Evolutionary conservation across 2,329 filamentous ascomycete genomes (phyloP).

Genomic region (Epichloe sibirici): DNA sequence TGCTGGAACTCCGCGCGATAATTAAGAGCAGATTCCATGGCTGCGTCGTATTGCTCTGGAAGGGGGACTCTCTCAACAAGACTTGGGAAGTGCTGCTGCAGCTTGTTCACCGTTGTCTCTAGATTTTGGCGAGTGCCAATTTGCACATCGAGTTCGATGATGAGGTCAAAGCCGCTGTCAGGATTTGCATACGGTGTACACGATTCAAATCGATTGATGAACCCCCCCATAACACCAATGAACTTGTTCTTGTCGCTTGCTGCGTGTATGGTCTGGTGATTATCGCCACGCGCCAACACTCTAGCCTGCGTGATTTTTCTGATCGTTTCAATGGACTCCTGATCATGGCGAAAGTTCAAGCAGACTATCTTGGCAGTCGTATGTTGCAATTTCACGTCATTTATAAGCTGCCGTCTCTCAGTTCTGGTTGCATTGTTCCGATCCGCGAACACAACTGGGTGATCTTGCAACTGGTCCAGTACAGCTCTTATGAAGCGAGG

Average conservation of each 20-base stretch:
- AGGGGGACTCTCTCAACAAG: conserved; percentile 61
- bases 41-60: conserved; percentile 62
- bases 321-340: conserved; percentile 62
- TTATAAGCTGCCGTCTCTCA: conserved; percentile 78
- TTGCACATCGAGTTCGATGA: conserved; percentile 74
- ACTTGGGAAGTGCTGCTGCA: conserved; percentile 68
- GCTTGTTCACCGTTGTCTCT: conserved; percentile 58
- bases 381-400: conserved; percentile 55
- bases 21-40: conserved; percentile 61
- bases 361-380: conserved; percentile 63
- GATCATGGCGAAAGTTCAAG: conserved; percentile 75
- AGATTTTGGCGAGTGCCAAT: conserved; percentile 74
- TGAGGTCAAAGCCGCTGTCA: conserved; percentile 68
- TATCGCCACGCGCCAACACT: conserved; percentile 78
- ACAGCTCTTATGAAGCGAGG: conserved; percentile 65
- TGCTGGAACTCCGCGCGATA: conserved; percentile 70
- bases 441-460: conserved; percentile 74
- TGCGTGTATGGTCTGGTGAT: conserved; percentile 95
- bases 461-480: conserved; percentile 48
- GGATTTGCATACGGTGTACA: conserved; percentile 54
- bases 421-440: conserved; percentile 86
- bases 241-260: conserved; percentile 62
- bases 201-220: conserved; percentile 74
- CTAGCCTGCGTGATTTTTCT: conserved; percentile 63
- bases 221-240: conserved; percentile 87